phyloP scores from a whole-genome alignment of 371 early-diverging fungal species.

The Mucor racemosus region DNA sequence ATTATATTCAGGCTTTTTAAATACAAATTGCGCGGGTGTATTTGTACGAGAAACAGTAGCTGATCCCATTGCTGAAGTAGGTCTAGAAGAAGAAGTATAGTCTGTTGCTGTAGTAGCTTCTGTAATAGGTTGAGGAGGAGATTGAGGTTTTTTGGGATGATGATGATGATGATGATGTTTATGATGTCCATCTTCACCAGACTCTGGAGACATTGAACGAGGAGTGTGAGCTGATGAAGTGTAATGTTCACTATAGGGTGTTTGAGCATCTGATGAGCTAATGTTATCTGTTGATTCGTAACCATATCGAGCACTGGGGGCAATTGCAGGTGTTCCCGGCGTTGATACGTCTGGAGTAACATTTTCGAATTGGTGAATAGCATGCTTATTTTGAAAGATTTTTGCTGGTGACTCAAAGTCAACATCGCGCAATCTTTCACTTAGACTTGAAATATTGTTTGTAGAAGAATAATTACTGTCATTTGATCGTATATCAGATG shows the following conservation, averaged over 20 bases:
- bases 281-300: slow-evolving; percentile 10
- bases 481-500: background rate
- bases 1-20: slow-evolving; percentile 53
- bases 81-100: background rate
- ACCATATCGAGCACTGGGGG: background rate
- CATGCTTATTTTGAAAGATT: slow-evolving; percentile 36
- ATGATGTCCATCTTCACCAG: background rate
- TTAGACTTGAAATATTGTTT: background rate
- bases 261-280: background rate
- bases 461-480: slow-evolving; percentile 3
- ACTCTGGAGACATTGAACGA: slow-evolving; percentile 24
- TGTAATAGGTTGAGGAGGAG: background rate
- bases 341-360: slow-evolving; percentile 40
- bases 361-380: slow-evolving; percentile 41
- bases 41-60: slow-evolving; percentile 6
- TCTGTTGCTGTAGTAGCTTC: background rate
- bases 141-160: background rate
- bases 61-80: background rate
- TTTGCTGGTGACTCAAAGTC: slow-evolving; percentile 49
- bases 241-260: background rate
- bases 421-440: slow-evolving; percentile 28
- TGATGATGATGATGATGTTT: background rate
- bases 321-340: slow-evolving; percentile 29
- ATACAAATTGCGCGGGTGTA: slow-evolving; percentile 55
- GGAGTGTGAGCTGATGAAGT: slow-evolving; percentile 21